Base-by-base conservation (phyloP, 2,329 filamentous ascomycete species). In the Talaromyces atroroseus region DNA sequence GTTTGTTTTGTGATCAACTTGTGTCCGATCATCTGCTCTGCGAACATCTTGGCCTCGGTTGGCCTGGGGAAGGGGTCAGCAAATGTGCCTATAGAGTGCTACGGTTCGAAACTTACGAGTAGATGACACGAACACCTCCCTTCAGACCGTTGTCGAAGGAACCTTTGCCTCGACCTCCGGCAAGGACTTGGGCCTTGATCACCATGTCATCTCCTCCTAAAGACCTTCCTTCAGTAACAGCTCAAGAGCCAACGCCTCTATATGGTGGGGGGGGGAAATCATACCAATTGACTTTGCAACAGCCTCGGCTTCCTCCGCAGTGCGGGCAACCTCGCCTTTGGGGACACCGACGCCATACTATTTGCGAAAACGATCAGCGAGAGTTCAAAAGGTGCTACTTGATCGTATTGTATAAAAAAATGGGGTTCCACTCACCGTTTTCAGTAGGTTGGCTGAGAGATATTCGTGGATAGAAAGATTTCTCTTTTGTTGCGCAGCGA, bases 1-100 rank as follows among this genome's bases (percentile, higher is more conserved):
- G 94, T 99, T 82, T 99, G 94, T 86, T 99, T 99, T 76, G 94
- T 99, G 78, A 99, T 85, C 77, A 99, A 90, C 80, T 96, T 96
- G 81, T 99, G 92, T 72, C 94, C 94, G 77, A 99, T 97, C 94
- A 99, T 99, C 82, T 99, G 92, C 67, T 92, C 84, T 66, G 94
- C 92, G 74, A 99, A 96, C 86, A 97, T 96, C 82, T 90, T 89
- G 71, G 94, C 94, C 82, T 87, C 84, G 68, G 91, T 92, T 59
- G 94, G 90, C 60, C 83, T 86, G 59, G 49, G 38, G 16, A 20
- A n/a, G 20, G 6, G 11, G 36, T 54, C 12, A 58, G 26, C 21
- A 48, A 32, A 51, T 46, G 4, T 12, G 2, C 3, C 20, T 16
- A n/a, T 40, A 40, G 2, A 40, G 8, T 29, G 29, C 1, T 29